Base-by-base conservation (phyloP, 495 filamentous ascomycete species). In the Penicillium daleae region DNA sequence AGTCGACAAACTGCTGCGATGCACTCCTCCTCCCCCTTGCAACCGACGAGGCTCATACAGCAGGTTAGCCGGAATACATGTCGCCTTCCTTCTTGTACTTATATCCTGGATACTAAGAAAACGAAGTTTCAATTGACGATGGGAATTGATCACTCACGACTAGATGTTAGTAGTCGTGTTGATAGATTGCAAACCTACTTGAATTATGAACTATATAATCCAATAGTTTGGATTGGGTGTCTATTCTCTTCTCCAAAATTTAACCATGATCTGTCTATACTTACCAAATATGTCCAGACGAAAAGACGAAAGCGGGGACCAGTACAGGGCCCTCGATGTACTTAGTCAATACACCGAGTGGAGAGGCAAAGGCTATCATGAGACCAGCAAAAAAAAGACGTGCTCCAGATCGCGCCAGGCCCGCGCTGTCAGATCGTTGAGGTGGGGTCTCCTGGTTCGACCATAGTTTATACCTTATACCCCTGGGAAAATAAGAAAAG, bases 361-460 rank as follows among this genome's bases (percentile, higher is more conserved):
- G 65, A 59, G 61, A 59, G 61, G 24, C 60, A 68, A 58, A 62
- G 42, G 33, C 39, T 5, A 71, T 68, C 68, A 71, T 71, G 68
- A 42, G 66, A 68, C 68, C 65, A 50, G 33, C 44, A 52, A 61
- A 66, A 68, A 66, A 66, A 66, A 59, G 60, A 54, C 61, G 40
- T 54, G 61, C 59, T 52, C 40, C 46, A 59, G 48, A 61, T 50
- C 48, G 49, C 26, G 35, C 54, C 26, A 49, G 33, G 61, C 56
- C 60, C 56, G 58, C 57, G 55, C 63, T 69, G 66, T 71, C 66
- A 71, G 66, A 66, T 71, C 63, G 26, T 51, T 52, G 58, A 35
- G 40, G 51, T 52, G 57, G 55, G 27, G 55, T 37, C 27, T 44
- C 37, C 35, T 50, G 57, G 42, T 13, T 46, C 15, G 35, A 39